phyloP scores from a whole-genome alignment of 75 land plant genomes.

The Larix kaempferi region DNA sequence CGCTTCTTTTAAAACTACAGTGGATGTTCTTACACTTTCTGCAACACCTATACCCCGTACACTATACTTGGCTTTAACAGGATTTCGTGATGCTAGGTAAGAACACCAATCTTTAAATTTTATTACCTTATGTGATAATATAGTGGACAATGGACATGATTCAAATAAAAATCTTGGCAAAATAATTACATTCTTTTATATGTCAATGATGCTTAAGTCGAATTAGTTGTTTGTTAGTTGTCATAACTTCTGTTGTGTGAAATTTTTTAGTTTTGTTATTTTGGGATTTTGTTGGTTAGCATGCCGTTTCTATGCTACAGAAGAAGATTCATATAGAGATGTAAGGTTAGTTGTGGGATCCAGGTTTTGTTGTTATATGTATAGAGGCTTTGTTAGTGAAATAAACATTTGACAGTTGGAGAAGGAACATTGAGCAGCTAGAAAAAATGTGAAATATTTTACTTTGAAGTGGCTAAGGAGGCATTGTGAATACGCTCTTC shows the following conservation, averaged over 20 bases:
- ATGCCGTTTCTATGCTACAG: neutral
- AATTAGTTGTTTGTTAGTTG: neutral
- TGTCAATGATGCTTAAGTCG: neutral
- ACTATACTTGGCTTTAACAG: conserved; percentile 90
- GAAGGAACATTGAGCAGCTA: too few species aligned
- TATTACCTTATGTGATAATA: neutral
- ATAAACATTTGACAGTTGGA: too few species aligned
- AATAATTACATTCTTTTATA: neutral
- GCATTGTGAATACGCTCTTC: neutral
- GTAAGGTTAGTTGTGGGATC: neutral
- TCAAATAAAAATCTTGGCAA: neutral
- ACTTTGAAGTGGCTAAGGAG: neutral
- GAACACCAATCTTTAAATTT: neutral
- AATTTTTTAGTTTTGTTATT: neutral
- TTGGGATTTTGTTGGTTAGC: neutral
- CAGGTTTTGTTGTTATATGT: neutral
- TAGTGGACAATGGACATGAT: neutral
- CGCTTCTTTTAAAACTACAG: conserved; percentile 88
- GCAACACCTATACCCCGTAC: conserved; percentile 99
- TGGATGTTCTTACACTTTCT: conserved; percentile 97
- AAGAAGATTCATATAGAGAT: neutral
- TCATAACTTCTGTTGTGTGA: neutral
- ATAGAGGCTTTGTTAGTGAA: neutral
- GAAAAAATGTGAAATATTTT: too few species aligned
- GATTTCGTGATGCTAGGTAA: conserved; percentile 99